Evolutionary conservation across 1,284 basidiomycete genomes (phyloP), one percentile per base, ranked within the genome.

Genomic region (Psilocybe mexicana): DNA sequence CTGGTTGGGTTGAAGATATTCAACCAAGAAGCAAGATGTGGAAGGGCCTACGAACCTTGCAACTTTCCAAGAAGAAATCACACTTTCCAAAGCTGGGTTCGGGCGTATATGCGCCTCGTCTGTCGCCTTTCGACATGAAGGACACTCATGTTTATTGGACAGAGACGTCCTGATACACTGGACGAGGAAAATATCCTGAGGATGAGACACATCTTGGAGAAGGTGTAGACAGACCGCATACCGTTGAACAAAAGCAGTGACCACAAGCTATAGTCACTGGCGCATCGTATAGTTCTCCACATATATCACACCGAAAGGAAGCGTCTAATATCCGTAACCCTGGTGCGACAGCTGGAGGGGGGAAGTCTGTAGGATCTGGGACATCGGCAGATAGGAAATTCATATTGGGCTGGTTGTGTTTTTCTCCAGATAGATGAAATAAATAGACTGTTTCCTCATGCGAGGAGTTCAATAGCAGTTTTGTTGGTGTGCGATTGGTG

Each of bases 181-280:
- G 43, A 28, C 45, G 49, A 36, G 42, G 59, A 54, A 55, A 50
- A 23, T 46, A 36, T 30, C 30, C 43, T 38, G 35, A 18, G 46
- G 24, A 12, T 42, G 48, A 26, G 24, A 23, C 26, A n/a, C 33
- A 38, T 8, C 12, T 30, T 45, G 6, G 30, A 38, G 4, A 24
- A 12, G 6, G 35, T 55, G 18, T 18, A 18, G 18, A 18, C 18
- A 18, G 18, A 18, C 18, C 25, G 70, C 86, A 64, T 65, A 92
- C 90, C 65, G 83, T 68, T 18, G 89, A 90, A 72, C 90, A 92
- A 67, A 91, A 92, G 56, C 83, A 85, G 65, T 92, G 90, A 0
- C 87, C 88, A 66, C 90, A 92, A 2, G 72, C 69, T 4, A 92
- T 77, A 6, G 84, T 82, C 38, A 92, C 83, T 6, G 90, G 90